Percentiles rank a stretch among this genome's conserved stretches.
Evolutionary conservation across 495 filamentous ascomycete species (phyloP).

Genomic region (Podospora conica): DNA sequence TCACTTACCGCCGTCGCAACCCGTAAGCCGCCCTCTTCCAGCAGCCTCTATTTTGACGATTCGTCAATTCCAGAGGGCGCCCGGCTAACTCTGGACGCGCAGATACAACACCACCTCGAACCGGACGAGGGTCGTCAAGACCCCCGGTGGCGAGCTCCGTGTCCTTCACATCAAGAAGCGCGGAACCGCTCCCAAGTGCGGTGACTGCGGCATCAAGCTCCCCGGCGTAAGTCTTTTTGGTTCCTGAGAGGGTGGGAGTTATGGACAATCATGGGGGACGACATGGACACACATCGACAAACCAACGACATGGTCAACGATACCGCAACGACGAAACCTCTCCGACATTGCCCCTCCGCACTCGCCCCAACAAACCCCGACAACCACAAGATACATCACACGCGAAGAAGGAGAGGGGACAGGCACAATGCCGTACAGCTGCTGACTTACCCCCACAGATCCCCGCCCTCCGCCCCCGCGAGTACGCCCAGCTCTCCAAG

Average conservation of each 20-base stretch:
- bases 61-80: background rate
- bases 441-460: constrained; percentile 50
- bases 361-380: background rate
- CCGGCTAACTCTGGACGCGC: constrained; percentile 23
- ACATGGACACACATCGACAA: background rate
- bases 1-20: constrained; percentile 76
- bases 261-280: background rate
- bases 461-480: constrained; percentile 91
- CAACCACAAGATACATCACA: background rate
- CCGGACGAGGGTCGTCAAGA: constrained; percentile 93
- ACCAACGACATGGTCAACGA: background rate
- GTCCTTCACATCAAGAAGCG: constrained; percentile 99
- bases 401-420: background rate
- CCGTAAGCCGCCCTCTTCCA: constrained; percentile 57
- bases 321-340: background rate
- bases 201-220: constrained; percentile 95
- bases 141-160: constrained; percentile 87
- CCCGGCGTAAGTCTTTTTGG: constrained; percentile 67
- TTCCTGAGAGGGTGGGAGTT: constrained; percentile 1
- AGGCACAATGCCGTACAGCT: background rate
- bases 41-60: background rate
- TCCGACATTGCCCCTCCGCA: background rate
- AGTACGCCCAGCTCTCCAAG: constrained; percentile 91
- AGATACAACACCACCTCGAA: constrained; percentile 97
- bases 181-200: constrained; percentile 93